Evolutionary conservation across 108 stramenopile species (phyloP), one percentile per base, ranked within the genome.

Genomic region (Phaeodactylum tricornutum): DNA sequence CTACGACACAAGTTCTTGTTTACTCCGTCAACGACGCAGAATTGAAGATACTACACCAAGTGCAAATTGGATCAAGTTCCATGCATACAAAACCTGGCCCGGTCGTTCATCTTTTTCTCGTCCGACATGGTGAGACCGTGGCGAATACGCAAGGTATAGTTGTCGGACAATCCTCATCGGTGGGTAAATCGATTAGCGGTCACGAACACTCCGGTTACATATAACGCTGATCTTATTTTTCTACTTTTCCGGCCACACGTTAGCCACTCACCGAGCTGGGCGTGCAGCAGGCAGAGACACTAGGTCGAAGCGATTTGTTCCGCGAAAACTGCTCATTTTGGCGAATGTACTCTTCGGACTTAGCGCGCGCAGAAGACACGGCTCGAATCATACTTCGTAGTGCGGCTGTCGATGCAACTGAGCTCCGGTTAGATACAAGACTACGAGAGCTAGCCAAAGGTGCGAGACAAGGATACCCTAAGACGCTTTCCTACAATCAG

Each of bases 81-180:
- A n/a, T n/a, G n/a, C n/a, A n/a, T n/a, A n/a, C n/a, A n/a, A n/a
- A n/a, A n/a, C n/a, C n/a, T n/a, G n/a, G 41, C 42, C 29, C 22
- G 23, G 22, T 28, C 26, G 16, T 69, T 36, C 69, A 65, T n/a
- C 25, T 71, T n/a, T 69, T 63, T 32, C 40, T 80, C 19, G 61
- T 80, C 15, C 71, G 79, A 5, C 79, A 80, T 59, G 79, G 74
- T 46, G 74, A 80, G 54, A 74, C 79, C 1, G 44, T 59, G 42
- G 71, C 79, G 22, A 80, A 80, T 56, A 37, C 42, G 0, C 27
- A 58, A 5, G 57, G 57, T 15, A 17, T 72, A 24, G 74, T 80
- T 7, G 51, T 64, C 2, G 79, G 79, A 3, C 79, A 80, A 37
- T 44, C 51, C 12, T 74, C 75, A 22, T 75, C 74, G 36, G 57